Evolutionary conservation across 192 early-diverging fungal species (phyloP).

Genomic region (Radiomyces spectabilis): DNA sequence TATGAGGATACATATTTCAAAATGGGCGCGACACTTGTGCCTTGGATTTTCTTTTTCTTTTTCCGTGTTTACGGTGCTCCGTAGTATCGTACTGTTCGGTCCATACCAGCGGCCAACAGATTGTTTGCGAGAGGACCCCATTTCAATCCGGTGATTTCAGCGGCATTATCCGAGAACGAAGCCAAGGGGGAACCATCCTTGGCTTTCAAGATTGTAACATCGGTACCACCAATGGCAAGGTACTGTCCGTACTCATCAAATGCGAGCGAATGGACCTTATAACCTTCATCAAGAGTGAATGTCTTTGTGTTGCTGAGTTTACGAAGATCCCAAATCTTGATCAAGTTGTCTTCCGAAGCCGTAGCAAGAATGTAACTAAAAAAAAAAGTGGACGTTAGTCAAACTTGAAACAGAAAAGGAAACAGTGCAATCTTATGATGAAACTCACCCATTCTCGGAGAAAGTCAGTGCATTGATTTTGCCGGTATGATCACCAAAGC

Average conservation of each 20-base stretch:
- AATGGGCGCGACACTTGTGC: neutral
- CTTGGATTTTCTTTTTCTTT: neutral
- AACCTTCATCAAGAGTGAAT: slow-evolving; percentile 48
- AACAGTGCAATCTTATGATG: neutral
- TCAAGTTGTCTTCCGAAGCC: slow-evolving; percentile 55
- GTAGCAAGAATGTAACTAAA: slow-evolving; percentile 77
- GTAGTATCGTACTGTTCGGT: slow-evolving; percentile 51
- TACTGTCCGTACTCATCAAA: slow-evolving; percentile 87
- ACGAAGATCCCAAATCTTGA: slow-evolving; percentile 91
- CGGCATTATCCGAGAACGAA: slow-evolving; percentile 39
- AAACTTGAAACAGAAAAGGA: neutral
- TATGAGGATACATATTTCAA: neutral
- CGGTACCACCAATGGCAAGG: slow-evolving; percentile 62
- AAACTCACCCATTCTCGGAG: slow-evolving; percentile 81
- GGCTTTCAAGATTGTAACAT: slow-evolving; percentile 55
- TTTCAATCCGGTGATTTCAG: slow-evolving; percentile 46
- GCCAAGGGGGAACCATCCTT: slow-evolving; percentile 57
- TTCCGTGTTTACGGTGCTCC: neutral
- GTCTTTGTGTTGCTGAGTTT: slow-evolving; percentile 69
- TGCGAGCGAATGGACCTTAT: slow-evolving; percentile 47
- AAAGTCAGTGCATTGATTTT: slow-evolving; percentile 72
- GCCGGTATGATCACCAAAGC: slow-evolving; percentile 56
- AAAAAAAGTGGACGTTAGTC: neutral
- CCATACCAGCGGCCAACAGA: slow-evolving; percentile 42
- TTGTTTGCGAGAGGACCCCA: slow-evolving; percentile 52